Percentiles rank a stretch among this genome's conserved stretches.
Conservation (phyloP, 225 moss, liverwort and hornwort genomes). For the Anthoceros angustus region DNA sequence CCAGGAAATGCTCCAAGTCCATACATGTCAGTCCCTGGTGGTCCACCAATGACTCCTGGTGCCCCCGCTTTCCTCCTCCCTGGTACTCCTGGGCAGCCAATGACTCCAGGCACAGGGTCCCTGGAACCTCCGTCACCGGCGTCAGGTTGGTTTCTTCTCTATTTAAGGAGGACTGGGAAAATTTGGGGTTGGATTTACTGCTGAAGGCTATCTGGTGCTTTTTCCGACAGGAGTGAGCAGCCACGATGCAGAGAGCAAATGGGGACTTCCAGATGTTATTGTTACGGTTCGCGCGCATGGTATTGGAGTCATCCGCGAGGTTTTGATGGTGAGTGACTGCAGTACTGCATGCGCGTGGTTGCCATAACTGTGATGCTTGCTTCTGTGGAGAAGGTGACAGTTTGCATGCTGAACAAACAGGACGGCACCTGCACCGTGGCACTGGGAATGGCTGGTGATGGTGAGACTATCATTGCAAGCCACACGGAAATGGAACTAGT, state of each 20-base stretch:
- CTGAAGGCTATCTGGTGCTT: neutral
- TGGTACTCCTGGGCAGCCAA: slow-evolving; percentile 88
- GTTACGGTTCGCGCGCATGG: slow-evolving; percentile 58
- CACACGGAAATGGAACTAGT: slow-evolving; percentile 80
- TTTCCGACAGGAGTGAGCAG: slow-evolving; percentile 35
- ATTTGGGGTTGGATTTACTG: neutral
- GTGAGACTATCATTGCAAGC: slow-evolving; percentile 34
- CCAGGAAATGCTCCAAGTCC: slow-evolving; percentile 82
- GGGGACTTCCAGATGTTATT: slow-evolving; percentile 77
- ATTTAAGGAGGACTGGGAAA: neutral
- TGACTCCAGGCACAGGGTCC: slow-evolving; percentile 83
- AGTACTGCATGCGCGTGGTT: neutral
- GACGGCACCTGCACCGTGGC: slow-evolving; percentile 74
- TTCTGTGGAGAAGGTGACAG: neutral
- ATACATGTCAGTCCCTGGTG: slow-evolving; percentile 78
- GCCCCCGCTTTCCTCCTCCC: slow-evolving; percentile 76
- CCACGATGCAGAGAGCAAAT: slow-evolving; percentile 63
- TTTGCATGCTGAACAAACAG: slow-evolving; percentile 17
- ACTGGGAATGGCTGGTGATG: slow-evolving; percentile 55
- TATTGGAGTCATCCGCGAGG: slow-evolving; percentile 60
- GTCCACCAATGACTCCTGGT: slow-evolving; percentile 95
- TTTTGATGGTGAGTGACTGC: slow-evolving; percentile 38
- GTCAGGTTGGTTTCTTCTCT: slow-evolving; percentile 31
- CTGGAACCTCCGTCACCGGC: slow-evolving; percentile 92
- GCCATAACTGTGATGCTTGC: neutral